Conservation (phyloP, 2,329 filamentous ascomycete genomes). For the Didymosphaeria variabile region DNA sequence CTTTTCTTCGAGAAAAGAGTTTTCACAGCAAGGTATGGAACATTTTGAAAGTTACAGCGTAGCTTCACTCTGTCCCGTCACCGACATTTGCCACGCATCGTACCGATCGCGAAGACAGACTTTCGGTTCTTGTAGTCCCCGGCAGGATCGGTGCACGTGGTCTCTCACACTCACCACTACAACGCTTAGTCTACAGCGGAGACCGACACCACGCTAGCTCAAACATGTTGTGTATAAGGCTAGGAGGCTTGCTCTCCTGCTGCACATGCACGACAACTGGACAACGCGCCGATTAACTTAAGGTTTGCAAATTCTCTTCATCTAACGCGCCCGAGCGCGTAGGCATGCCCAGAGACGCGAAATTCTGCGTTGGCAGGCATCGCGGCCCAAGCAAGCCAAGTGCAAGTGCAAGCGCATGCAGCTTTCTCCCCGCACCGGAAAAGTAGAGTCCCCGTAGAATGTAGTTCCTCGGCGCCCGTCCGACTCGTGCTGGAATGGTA, state of each 20-base stretch:
- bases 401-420: neutral
- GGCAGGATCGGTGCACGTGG: conserved; percentile 8
- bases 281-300: too few relatives aligned
- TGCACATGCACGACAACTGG: conserved; percentile 1
- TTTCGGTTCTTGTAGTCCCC: neutral
- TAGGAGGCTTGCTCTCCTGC: neutral
- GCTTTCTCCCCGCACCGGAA: neutral
- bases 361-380: neutral
- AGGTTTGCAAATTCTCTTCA: conserved; percentile 1
- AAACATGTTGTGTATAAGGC: neutral
- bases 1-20: neutral
- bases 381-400: too few relatives aligned
- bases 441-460: too few relatives aligned
- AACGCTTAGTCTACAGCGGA: neutral
- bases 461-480: too few relatives aligned
- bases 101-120: neutral
- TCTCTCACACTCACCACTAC: neutral
- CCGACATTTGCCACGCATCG: neutral
- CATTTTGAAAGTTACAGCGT: neutral
- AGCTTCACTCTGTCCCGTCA: neutral
- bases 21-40: too few relatives aligned
- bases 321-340: neutral
- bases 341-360: neutral
- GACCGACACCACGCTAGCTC: neutral
- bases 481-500: too few relatives aligned